Evolutionary conservation across 1,139 yeast genomes (phyloP), one percentile per base, ranked within the genome.

Genomic region (Torulaspora globosa): DNA sequence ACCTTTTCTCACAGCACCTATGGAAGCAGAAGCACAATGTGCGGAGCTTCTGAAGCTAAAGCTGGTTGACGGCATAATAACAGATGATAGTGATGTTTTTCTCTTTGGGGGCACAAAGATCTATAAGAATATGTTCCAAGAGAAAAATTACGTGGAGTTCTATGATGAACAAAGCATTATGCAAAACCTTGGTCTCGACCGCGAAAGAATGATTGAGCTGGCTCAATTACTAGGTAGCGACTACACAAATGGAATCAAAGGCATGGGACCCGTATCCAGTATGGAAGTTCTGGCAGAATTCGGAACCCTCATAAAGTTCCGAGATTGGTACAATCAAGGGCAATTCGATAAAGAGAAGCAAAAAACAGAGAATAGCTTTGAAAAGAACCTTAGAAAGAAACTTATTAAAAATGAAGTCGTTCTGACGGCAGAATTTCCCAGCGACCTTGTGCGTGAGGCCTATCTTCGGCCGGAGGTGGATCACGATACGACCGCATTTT

Each of bases 21-120:
- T 87, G 88, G 98, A 92, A 67, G 98, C 98, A 1, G 98, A 92
- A 69, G 97, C 97, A 0, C 98, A 92, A 60, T 92, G 98, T 67
- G 97, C 96, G 0, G 87, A 82, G 54, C 68, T 92, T 9, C 67
- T 79, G 41, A 66, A 68, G 21, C 65, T 88, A 14, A 78, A 78
- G 0, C 71, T 92, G 19, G 97, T 92, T 1, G 98, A 94, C 65
- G 99, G 98, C 0, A 85, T 92, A 16, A 83, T 94, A 15, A 94
- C 98, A 0, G 99, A 94, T 65, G 99, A 94, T 71, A 87, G 96
- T 56, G 99, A 94, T 75, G 89, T 96, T 44, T 92, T 94, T 58
- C 67, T 94, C 36, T 94, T 94, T 70, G 98, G 97, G 0, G 97
- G 96, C 1, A 80, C 80, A 46, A 74, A 73, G 37, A 79, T 94